Base-by-base conservation (phyloP, 176 grass and related monocot species). In the Melocanna baccifera region DNA sequence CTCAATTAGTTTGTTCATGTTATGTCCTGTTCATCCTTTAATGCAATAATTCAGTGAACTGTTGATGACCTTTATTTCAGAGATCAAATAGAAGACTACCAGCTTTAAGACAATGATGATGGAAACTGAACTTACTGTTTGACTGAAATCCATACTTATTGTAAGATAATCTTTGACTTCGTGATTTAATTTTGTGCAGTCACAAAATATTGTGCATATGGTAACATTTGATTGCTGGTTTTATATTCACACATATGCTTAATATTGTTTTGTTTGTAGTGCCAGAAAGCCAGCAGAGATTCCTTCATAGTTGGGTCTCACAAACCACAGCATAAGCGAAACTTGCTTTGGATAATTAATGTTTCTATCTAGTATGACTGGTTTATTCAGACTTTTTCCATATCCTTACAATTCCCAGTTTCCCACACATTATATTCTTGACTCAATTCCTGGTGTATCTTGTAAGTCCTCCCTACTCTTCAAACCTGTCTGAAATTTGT, bases 31-130 rank as follows among this genome's bases (percentile, higher is more conserved):
- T 85, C 56, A 55, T 52, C 88, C 68, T 20, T 79, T 19, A 67
- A 64, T 80, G 15, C 48, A 45, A 67, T 78, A 78, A 87, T 73
- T 81, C 22, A 19, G 40, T 69, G 48, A 88, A 39, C 15, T 90
- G 63, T 81, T 76, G 18, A 71, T 64, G 64, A 42, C 51, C 69
- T 86, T 66, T 51, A 20, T 85, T 87, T 87, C 87, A 96, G 88
- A 89, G 86, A 91, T 68, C 91, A 93, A 80, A 93, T 96, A 68
- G 83, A 87, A 55, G 88, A 93, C 25, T 91, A 81, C 84, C 87
- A 93, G 30, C 94, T 96, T 69, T 78, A 93, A 43, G 77, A 83
- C 2, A 26, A 80, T 4, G 83, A 88, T 65, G 37, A 75, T 47
- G 67, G 28, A 55, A 95, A 47, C 20, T 91, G 83, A 94, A 87